Evolutionary conservation across 352 stramenopile genomes (phyloP).

Genomic region (Lagenidium giganteum): DNA sequence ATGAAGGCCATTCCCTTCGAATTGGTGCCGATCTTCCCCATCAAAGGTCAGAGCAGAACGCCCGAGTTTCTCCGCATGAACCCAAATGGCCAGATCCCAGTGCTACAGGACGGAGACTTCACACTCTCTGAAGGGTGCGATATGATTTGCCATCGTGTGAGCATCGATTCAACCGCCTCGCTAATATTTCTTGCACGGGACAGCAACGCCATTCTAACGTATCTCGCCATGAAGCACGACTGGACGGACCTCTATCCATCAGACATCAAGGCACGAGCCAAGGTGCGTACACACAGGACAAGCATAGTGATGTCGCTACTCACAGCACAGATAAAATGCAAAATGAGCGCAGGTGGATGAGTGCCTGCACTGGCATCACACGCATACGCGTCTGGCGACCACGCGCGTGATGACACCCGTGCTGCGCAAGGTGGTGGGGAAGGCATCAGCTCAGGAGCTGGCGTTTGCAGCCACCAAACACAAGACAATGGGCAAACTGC

Average conservation of each 20-base stretch:
- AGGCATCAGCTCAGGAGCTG: too few relatives aligned
- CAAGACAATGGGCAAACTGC: too few relatives aligned
- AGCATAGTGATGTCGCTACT: too few relatives aligned
- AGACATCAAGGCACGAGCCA: conserved; percentile 34
- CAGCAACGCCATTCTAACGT: conserved; percentile 52
- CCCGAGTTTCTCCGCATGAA: conserved; percentile 48
- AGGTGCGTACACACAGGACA: too few relatives aligned
- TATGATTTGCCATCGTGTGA: too few relatives aligned
- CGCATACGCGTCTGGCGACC: conserved; percentile 44
- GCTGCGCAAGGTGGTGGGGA: conserved; percentile 22
- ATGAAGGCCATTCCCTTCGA: conserved; percentile 37
- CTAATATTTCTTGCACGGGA: too few relatives aligned
- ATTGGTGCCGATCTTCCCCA: conserved; percentile 25
- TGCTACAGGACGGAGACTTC: conserved; percentile 54
- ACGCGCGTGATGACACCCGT: conserved; percentile 33
- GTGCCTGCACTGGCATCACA: conserved; percentile 73
- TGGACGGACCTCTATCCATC: conserved; percentile 56
- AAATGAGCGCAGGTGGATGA: too few relatives aligned
- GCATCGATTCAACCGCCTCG: too few relatives aligned
- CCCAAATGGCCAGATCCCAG: conserved; percentile 41
- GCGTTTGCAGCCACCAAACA: conserved; percentile 27
- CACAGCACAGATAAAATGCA: too few relatives aligned
- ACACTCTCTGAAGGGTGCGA: conserved; percentile 34
- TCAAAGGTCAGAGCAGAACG: conserved; percentile 30
- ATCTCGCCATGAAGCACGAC: conserved; percentile 42